phyloP scores from a whole-genome alignment of 768 basidiomycete species.

The Agaricus bisporus region DNA sequence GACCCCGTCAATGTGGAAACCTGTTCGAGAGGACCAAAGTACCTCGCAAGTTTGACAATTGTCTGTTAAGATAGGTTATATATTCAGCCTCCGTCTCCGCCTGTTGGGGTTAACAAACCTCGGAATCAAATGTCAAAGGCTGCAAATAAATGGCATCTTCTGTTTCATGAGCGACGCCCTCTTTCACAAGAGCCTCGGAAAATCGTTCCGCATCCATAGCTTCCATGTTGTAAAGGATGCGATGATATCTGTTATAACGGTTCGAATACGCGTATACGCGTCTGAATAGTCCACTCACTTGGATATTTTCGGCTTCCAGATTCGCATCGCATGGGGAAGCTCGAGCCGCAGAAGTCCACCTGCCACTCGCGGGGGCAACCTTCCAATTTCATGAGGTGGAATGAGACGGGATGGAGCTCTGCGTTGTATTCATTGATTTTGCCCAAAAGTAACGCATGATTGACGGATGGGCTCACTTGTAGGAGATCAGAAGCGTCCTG shows the following conservation, averaged over 20 bases:
- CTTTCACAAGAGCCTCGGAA: constrained; percentile 17
- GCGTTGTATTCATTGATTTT: background rate
- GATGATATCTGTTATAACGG: constrained; percentile 26
- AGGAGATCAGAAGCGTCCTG: constrained; percentile 69
- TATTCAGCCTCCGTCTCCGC: background rate
- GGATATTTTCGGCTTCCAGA: constrained; percentile 45
- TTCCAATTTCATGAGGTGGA: constrained; percentile 4
- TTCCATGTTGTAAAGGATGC: constrained; percentile 49
- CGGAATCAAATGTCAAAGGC: constrained; percentile 54
- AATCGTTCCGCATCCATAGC: constrained; percentile 39
- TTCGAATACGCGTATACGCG: background rate
- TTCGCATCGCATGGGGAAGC: constrained; percentile 55
- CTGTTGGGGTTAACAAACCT: constrained; percentile 32
- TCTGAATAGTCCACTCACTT: constrained; percentile 32
- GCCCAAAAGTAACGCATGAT: constrained; percentile 6
- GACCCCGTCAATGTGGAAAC: constrained; percentile 27
- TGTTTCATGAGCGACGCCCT: constrained; percentile 11
- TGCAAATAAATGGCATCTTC: constrained; percentile 40
- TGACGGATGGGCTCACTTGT: constrained; percentile 41
- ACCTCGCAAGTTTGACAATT: constrained; percentile 41
- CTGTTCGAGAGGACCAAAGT: constrained; percentile 63
- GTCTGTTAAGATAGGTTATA: constrained; percentile 28
- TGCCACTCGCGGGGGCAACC: constrained; percentile 33
- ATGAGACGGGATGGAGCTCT: background rate
- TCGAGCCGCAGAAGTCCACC: constrained; percentile 31